phyloP scores from a whole-genome alignment of 202 grass and related monocot genomes.

The Panicum virgatum region DNA sequence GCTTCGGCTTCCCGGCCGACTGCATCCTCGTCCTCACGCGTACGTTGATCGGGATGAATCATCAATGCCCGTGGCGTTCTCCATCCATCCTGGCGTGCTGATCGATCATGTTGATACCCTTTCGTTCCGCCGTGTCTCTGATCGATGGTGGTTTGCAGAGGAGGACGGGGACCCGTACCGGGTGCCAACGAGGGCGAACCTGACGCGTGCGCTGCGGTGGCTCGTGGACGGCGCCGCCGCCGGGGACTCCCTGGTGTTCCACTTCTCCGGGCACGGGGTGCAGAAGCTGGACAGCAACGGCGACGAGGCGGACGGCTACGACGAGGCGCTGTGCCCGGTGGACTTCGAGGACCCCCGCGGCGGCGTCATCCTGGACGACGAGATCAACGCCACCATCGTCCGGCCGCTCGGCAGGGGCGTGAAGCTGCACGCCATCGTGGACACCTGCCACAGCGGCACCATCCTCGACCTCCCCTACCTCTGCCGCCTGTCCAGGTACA shows the following conservation, averaged over 20 bases:
- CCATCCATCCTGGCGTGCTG: no score
- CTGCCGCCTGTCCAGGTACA: conserved; percentile 80
- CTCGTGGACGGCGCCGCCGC: conserved; percentile 56
- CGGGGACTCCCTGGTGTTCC: conserved; percentile 82
- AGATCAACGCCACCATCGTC: conserved; percentile 77
- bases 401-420: conserved; percentile 58
- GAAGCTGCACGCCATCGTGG: conserved; percentile 85
- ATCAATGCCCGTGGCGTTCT: no score
- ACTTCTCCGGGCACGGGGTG: conserved; percentile 85
- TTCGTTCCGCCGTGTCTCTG: no score
- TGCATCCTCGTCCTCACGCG: conserved; percentile 72
- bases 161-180: conserved; percentile 44
- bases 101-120: no score
- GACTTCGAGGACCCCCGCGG: conserved; percentile 56
- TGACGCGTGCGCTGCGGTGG: conserved; percentile 72
- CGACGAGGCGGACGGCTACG: conserved; percentile 83
- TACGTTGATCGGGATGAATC: not conserved
- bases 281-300: conserved; percentile 76
- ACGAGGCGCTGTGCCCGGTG: conserved; percentile 85
- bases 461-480: conserved; percentile 84
- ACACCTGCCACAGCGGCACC: conserved; percentile 93
- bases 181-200: conserved; percentile 62
- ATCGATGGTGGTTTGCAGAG: no score
- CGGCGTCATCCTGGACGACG: conserved; percentile 77
- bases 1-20: conserved; percentile 54